Conservation (phyloP, 2,329 filamentous ascomycete species). For the Ophiostoma ips region DNA sequence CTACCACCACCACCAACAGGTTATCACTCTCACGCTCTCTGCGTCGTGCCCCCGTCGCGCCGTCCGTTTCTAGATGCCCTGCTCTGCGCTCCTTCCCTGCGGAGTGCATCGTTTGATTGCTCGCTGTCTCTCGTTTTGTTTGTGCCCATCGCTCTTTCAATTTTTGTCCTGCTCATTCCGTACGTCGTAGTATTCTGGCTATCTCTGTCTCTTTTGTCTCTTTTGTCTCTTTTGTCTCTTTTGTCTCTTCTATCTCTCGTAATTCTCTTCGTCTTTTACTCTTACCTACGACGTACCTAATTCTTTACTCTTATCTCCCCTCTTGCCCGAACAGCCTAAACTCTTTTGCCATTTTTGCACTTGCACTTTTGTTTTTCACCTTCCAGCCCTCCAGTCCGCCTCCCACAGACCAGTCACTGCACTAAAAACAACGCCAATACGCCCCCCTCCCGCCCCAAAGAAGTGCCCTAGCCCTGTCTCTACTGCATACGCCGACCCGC, state of each 20-base stretch:
- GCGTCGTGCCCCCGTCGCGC: not conserved
- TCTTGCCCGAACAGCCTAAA: too few relatives aligned
- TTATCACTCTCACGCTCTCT: not conserved
- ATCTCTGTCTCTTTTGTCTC: not conserved
- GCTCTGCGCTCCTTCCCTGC: not conserved
- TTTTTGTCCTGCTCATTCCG: not conserved
- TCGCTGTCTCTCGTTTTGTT: not conserved
- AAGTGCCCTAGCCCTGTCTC: not conserved
- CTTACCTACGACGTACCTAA: too few relatives aligned
- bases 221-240: not conserved
- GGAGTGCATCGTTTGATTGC: not conserved
- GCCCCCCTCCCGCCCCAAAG: not conserved
- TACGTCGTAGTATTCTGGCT: not conserved
- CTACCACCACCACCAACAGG: not conserved
- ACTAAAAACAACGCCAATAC: not conserved
- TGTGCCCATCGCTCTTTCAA: not conserved
- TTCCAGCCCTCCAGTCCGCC: too few relatives aligned
- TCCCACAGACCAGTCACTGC: not conserved
- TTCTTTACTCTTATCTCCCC: too few relatives aligned
- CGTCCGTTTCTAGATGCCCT: not conserved
- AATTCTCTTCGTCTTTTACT: not conserved
- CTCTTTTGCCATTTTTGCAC: too few relatives aligned
- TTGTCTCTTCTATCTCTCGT: not conserved
- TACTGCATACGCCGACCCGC: too few relatives aligned
- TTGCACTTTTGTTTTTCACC: too few relatives aligned